Evolutionary conservation across 768 basidiomycete genomes (phyloP), one percentile per base, ranked within the genome.

Genomic region (Lactarius sp.): DNA sequence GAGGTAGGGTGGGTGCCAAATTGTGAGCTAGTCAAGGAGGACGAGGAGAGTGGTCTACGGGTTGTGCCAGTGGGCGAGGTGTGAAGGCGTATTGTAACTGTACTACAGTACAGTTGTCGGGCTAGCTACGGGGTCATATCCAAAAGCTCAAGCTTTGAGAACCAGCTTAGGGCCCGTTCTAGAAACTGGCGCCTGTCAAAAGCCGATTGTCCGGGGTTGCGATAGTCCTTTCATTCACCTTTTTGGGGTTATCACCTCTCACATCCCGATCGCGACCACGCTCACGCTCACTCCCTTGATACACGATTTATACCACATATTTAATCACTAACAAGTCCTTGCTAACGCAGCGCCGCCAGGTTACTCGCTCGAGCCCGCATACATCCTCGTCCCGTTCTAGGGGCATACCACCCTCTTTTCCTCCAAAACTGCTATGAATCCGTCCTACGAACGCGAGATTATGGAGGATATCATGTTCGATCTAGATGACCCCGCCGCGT

Each of bases 381-480:
- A 50, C 31, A 27, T 27, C 50, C 4, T 36, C 55, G 4, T 34
- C 49, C 18, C 1, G 37, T 16, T 22, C 47, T 52, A 39, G 42
- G 13, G 1, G 47, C 61, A 18, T 42, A 47, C 31, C 9, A 31
- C 14, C n/a, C 18, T 6, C 42, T 62, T 5, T 52, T 62, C 36
- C 52, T 31, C 33, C 6, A 37, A 3, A 49, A 54, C 27, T 37
- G 37, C 37, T 46, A 54, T 20, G 44, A 53, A 7, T n/a, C n/a
- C n/a, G n/a, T n/a, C n/a, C n/a, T n/a, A n/a, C n/a, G 66, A 66
- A 44, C 62, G 62, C 58, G 58, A 55, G 53, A 59, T 66, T 22
- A 64, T 66, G 66, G 66, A 42, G 6, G 66, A 66, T 20, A 64
- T 66, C 49, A 66, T 62, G 0, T 39, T 59, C 22, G 62, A 54